A percentile compares a stretch with the other conserved stretches of the same genome.
Conservation (phyloP, 805 yeast genomes). For the Myxozyma udenii region DNA sequence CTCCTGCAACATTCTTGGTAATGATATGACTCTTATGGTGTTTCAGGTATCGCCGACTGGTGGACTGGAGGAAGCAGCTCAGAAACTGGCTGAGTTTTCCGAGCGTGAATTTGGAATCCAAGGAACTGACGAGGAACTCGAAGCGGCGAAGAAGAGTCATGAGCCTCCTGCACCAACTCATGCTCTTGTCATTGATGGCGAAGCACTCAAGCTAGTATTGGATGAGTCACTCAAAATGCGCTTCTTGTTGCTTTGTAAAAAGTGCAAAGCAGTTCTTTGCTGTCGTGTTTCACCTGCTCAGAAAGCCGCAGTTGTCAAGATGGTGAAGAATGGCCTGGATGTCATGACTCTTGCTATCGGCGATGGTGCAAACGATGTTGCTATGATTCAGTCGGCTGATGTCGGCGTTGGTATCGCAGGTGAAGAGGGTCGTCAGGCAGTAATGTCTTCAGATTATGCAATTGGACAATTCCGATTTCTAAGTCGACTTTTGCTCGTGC, state of each 20-base stretch:
- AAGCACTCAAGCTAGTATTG: slow-evolving; percentile 51
- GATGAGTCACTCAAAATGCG: slow-evolving; percentile 45
- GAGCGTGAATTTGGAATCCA: slow-evolving; percentile 47
- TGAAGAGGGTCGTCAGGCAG: slow-evolving; percentile 84
- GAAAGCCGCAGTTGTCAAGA: slow-evolving; percentile 68
- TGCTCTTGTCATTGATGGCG: slow-evolving; percentile 72
- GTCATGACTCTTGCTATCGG: slow-evolving; percentile 82
- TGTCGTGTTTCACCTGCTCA: slow-evolving; percentile 84
- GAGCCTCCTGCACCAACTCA: slow-evolving; percentile 55
- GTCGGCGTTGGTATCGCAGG: slow-evolving; percentile 86
- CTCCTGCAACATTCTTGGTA: slow-evolving; percentile 67
- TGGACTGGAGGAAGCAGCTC: slow-evolving; percentile 35
- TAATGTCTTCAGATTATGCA: slow-evolving; percentile 81
- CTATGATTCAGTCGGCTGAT: slow-evolving; percentile 84
- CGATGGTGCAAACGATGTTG: slow-evolving; percentile 84
- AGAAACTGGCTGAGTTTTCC: slow-evolving; percentile 47
- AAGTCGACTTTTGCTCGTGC: slow-evolving; percentile 63
- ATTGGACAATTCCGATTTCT: slow-evolving; percentile 74
- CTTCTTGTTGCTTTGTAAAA: slow-evolving; percentile 68
- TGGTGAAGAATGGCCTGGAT: slow-evolving; percentile 60
- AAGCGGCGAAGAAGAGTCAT: slow-evolving; percentile 57
- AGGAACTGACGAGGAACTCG: slow-evolving; percentile 47
- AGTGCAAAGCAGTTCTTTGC: slow-evolving; percentile 74
- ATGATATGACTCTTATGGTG: slow-evolving; percentile 65
- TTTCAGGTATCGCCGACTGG: slow-evolving; percentile 43